A percentile compares a stretch with the other conserved stretches of the same genome.
phyloP scores from a whole-genome alignment of 345 rosid species.

The Salix dunnii region DNA sequence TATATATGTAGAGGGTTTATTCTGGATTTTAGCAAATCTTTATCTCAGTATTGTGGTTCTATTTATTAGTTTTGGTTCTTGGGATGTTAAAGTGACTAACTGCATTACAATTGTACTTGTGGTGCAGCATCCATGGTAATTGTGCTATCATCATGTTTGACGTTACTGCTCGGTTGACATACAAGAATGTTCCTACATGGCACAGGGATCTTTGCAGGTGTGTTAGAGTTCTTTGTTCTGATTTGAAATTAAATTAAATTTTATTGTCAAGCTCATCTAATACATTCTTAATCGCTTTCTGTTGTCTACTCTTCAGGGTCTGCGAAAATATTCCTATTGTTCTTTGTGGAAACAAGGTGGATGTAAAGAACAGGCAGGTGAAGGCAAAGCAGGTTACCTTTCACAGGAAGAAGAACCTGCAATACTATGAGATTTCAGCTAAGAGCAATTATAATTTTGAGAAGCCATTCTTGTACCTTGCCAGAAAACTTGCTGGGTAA shows the following conservation, averaged over 20 bases:
- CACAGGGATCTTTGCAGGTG: constrained; percentile 92
- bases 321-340: constrained; percentile 92
- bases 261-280: neutral
- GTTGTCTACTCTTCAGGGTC: constrained; percentile 40
- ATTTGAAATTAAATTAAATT: neutral
- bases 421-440: constrained; percentile 89
- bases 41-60: neutral
- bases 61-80: no score
- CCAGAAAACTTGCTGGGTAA: constrained; percentile 89
- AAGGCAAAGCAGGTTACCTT: constrained; percentile 89
- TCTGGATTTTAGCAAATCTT: neutral
- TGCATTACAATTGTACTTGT: neutral
- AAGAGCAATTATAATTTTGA: constrained; percentile 93
- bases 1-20: neutral
- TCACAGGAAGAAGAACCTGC: constrained; percentile 93
- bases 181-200: constrained; percentile 98
- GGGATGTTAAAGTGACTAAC: neutral
- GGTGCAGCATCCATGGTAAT: constrained; percentile 85
- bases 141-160: constrained; percentile 98
- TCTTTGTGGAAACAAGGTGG: constrained; percentile 89
- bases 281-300: neutral
- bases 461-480: constrained; percentile 89
- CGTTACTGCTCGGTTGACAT: constrained; percentile 88
- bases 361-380: constrained; percentile 93
- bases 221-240: neutral